Conservation (phyloP, 2,329 filamentous ascomycete species). For the Penicillium vulpinum region DNA sequence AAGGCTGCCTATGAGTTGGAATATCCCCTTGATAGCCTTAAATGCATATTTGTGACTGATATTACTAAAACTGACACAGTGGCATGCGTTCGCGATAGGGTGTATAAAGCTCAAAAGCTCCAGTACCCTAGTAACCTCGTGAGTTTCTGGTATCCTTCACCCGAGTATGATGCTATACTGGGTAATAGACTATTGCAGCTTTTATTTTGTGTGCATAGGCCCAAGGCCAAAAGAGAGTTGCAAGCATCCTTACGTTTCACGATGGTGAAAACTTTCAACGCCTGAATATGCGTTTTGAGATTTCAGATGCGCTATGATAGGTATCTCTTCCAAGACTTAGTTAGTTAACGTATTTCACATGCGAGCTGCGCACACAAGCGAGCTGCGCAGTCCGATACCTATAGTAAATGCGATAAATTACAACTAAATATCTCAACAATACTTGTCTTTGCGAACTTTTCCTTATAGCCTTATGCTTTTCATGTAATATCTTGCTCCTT, state of each 20-base stretch:
- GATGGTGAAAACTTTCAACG: not conserved
- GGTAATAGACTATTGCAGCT: not conserved
- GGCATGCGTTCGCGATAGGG: not conserved
- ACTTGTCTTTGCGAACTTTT: no score
- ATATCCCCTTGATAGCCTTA: not conserved
- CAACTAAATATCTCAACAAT: no score
- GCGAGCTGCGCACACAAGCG: no score
- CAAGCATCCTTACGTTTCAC: conserved; percentile 1
- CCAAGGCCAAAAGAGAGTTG: not conserved
- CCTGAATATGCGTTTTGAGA: conserved; percentile 5
- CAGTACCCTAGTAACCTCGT: not conserved
- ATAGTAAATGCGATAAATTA: no score
- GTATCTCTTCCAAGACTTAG: not conserved
- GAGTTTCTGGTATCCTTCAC: not conserved
- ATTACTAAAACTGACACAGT: not conserved
- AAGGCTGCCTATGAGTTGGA: conserved; percentile 7
- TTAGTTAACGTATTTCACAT: no score
- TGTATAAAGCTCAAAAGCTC: not conserved
- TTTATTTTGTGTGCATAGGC: conserved; percentile 1
- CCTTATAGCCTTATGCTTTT: no score
- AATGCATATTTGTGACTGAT: not conserved
- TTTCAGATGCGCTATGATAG: not conserved
- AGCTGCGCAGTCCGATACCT: no score
- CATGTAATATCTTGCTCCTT: no score
- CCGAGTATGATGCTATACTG: not conserved